These are phyloP conservation scores for Leucoagaricus sp. DNA, from an alignment of 1,284 basidiomycete species.

Conservation along the genomic window DNA sequence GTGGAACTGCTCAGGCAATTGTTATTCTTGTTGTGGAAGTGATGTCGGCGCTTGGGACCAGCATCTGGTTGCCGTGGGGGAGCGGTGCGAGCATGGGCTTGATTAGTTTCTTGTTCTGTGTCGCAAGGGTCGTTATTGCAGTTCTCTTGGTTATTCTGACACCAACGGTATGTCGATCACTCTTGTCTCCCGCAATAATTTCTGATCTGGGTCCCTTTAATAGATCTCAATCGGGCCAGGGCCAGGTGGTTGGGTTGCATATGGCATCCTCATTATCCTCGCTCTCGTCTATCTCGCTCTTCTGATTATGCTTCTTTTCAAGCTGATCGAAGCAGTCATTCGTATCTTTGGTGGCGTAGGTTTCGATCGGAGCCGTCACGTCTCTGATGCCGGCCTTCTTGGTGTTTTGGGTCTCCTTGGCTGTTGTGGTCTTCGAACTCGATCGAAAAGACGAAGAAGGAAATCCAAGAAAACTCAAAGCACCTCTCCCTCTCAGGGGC, in stretches of 20 bases:
- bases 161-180: constrained; percentile 67
- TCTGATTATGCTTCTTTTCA: constrained; percentile 79
- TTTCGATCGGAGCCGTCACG: constrained; percentile 83
- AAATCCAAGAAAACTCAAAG: constrained; percentile 6
- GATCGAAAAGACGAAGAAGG: constrained; percentile 28
- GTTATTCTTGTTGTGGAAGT: constrained; percentile 88
- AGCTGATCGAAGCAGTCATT: constrained; percentile 80
- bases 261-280: constrained; percentile 87
- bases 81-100: constrained; percentile 95
- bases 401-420: constrained; percentile 78
- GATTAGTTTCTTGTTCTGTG: constrained; percentile 89
- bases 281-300: constrained; percentile 85
- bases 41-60: constrained; percentile 79
- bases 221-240: constrained; percentile 81
- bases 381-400: constrained; percentile 83
- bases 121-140: constrained; percentile 86
- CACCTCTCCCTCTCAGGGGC: constrained; percentile 16
- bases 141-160: constrained; percentile 89
- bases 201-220: constrained; percentile 11
- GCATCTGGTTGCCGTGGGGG: constrained; percentile 95
- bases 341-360: constrained; percentile 80
- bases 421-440: constrained; percentile 62
- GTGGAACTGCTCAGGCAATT: constrained; percentile 90
- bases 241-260: constrained; percentile 89
- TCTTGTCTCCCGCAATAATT: constrained; percentile 1